A percentile compares a stretch with the other conserved stretches of the same genome.
Conservation (phyloP, 176 grass and related monocot species). For the Ensete glaucum region DNA sequence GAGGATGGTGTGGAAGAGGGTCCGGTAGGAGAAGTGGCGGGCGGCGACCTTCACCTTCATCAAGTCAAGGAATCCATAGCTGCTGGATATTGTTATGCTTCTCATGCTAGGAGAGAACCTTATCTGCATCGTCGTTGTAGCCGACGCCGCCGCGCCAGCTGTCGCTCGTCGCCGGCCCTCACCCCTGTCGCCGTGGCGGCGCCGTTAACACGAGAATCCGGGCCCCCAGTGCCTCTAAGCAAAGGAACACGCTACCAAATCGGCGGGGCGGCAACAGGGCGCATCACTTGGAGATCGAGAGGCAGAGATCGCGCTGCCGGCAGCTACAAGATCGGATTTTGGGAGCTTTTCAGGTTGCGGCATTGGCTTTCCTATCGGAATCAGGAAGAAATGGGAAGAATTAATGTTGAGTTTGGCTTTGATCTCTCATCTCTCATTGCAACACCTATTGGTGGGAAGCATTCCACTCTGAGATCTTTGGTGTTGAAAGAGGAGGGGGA, state of each 20-base stretch:
- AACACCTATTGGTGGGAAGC: not conserved
- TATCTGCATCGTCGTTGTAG: conserved; percentile 86
- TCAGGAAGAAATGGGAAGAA: not conserved
- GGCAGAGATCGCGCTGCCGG: not conserved
- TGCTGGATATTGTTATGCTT: conserved; percentile 96
- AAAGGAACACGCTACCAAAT: not conserved
- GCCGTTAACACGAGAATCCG: not conserved
- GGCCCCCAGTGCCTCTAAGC: not conserved
- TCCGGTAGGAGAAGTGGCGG: conserved; percentile 91
- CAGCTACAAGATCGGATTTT: conserved; percentile 2
- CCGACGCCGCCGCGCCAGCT: conserved; percentile 16
- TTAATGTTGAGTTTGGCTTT: not conserved
- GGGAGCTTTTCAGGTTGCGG: not conserved
- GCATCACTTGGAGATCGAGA: not conserved
- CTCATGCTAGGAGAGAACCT: conserved; percentile 98
- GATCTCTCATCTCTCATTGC: not conserved
- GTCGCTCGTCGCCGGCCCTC: not conserved
- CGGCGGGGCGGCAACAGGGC: not conserved
- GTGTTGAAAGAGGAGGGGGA: not conserved
- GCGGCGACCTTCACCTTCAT: conserved; percentile 93
- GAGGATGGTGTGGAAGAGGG: conserved; percentile 93
- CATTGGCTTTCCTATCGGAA: not conserved
- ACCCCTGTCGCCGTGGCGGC: conserved; percentile 10
- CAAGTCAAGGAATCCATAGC: conserved; percentile 82
- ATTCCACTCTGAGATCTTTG: not conserved